Evolutionary conservation across 768 basidiomycete genomes (phyloP), one percentile per base, ranked within the genome.

Genomic region (Xerocomellus amylosporus): DNA sequence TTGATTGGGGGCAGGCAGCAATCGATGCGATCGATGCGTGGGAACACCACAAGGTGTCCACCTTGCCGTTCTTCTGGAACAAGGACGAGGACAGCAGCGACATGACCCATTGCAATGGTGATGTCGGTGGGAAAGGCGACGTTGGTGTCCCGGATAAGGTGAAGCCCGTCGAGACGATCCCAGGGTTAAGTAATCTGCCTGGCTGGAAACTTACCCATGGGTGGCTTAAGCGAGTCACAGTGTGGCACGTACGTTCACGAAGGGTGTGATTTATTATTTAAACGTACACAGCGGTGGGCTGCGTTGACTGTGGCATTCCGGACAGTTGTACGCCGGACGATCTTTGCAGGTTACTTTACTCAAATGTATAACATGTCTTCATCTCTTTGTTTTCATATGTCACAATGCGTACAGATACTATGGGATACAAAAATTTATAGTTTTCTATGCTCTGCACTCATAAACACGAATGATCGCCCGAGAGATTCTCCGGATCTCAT

Each of bases 1-100:
- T 81, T 68, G 84, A 94, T 62, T 95, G 93, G 92, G 93, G 92
- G 4, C 69, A 65, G 20, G 89, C 86, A 1, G 81, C 85, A 0
- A 53, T 94, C 2, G 71, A 77, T 1, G 86, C 87, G 1, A 63
- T 94, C 28, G 80, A 85, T 9, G 64, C 64, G 8, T 93, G 90
- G 90, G 58, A 75, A 24, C 69, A 66, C 47, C 62, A 70, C 38
- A 59, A 72, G 55, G 45, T 71, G 14, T 51, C 59, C 44, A 53
- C 65, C 2, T 38, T 72, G 2, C 64, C 79, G 26, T 86, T 79
- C 59, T 66, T 79, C 54, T 86, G 85, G 85, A 75, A 73, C 15
- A 72, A 67, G 52, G 72, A 72, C 51, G 68, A 58, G 48, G 74
- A 75, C 34, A 72, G 68, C 30, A 68, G 70, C 12, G 64, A 69